A percentile compares a stretch with the other conserved stretches of the same genome.
Conservation (phyloP, 345 rosid species). For the Tarenaya hassleriana region DNA sequence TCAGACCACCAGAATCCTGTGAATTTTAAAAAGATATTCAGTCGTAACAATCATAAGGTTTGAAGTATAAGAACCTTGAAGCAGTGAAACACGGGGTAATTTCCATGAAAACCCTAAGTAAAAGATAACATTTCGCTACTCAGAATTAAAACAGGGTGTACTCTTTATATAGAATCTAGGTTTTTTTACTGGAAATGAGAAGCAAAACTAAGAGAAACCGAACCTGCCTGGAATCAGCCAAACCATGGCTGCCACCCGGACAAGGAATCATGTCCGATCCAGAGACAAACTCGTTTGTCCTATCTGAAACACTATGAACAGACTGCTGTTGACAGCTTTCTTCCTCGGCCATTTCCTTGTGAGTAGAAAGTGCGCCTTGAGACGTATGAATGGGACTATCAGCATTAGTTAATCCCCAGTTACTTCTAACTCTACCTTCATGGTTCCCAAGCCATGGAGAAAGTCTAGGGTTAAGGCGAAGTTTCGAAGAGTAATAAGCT, state of each 20-base stretch:
- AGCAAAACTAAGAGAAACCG: conserved; percentile 1
- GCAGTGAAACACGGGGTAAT: too few species aligned
- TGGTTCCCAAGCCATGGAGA: conserved; percentile 26
- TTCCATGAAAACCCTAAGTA: background rate
- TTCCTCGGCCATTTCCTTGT: conserved; percentile 55
- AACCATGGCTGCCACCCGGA: conserved; percentile 25
- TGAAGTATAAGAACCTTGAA: conserved; percentile 5
- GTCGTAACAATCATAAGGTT: conserved; percentile 3
- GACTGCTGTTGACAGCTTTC: conserved; percentile 31
- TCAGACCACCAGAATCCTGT: conserved; percentile 37
- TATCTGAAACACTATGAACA: conserved; percentile 19
- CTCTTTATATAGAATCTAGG: too few species aligned
- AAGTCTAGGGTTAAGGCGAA: conserved; percentile 34
- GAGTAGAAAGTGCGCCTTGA: conserved; percentile 45
- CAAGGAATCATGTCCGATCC: conserved; percentile 20
- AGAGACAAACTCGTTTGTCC: conserved; percentile 19
- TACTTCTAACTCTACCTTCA: conserved; percentile 33
- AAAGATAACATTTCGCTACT: background rate
- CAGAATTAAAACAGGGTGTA: conserved; percentile 3
- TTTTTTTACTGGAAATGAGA: conserved; percentile 2
- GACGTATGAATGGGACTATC: conserved; percentile 28
- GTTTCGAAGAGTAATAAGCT: conserved; percentile 22
- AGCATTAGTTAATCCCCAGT: conserved; percentile 26
- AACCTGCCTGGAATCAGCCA: conserved; percentile 40
- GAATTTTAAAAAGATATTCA: conserved; percentile 15